A percentile compares a stretch with the other conserved stretches of the same genome.
These are phyloP conservation scores for Candida labiduridarum DNA, from an alignment of 1,139 yeast species.

Conservation along the genomic window DNA sequence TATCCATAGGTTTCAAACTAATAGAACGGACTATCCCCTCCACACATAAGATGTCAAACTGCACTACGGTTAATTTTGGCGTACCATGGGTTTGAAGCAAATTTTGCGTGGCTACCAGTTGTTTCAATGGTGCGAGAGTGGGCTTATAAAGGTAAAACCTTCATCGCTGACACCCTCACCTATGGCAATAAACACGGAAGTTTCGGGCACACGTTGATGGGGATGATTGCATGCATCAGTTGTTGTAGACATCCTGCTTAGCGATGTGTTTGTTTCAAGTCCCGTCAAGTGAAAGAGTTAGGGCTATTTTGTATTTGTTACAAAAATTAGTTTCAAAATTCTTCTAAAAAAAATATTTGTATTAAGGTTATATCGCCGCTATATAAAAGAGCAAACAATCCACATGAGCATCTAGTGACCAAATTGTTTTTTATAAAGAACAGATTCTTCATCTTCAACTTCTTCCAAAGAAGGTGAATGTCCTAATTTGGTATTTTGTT, in stretches of 20 bases:
- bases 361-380: background rate
- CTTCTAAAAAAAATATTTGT: background rate
- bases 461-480: slow-evolving; percentile 40
- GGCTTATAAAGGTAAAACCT: too few species aligned
- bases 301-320: background rate
- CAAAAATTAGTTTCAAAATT: background rate
- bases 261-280: background rate
- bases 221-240: background rate
- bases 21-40: too few species aligned
- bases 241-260: too few species aligned
- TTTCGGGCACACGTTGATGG: background rate
- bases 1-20: too few species aligned
- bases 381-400: background rate
- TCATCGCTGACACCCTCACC: too few species aligned
- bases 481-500: slow-evolving; percentile 16
- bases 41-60: too few species aligned
- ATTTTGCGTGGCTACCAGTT: too few species aligned
- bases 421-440: slow-evolving; percentile 43
- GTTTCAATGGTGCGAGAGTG: too few species aligned
- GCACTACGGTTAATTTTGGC: too few species aligned
- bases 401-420: slow-evolving; percentile 22
- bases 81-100: too few species aligned
- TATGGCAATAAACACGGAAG: too few species aligned
- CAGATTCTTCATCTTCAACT: slow-evolving; percentile 50
- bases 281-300: background rate